Percentiles rank a stretch among this genome's conserved stretches.
These are phyloP conservation scores for Hippophae gyantsensis DNA, from an alignment of 306 rosid species.

Conservation along the genomic window DNA sequence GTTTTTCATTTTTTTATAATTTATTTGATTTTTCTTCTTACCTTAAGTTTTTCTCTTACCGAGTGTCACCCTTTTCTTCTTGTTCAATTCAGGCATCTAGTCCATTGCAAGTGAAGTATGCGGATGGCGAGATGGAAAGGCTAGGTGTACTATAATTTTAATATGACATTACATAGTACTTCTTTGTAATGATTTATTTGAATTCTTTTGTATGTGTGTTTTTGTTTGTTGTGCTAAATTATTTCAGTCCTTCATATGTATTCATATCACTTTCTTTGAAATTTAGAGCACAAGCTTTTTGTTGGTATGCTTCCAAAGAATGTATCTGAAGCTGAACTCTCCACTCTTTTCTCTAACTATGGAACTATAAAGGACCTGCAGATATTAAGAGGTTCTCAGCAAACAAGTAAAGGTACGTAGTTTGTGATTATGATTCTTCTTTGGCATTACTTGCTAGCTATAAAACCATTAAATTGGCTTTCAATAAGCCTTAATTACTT, in stretches of 20 bases:
- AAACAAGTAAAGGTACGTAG: slow-evolving; percentile 77
- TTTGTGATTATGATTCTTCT: slow-evolving; percentile 6
- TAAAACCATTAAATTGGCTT: no score
- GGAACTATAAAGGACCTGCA: slow-evolving; percentile 87
- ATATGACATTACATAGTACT: slow-evolving; percentile 18
- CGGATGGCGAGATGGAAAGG: slow-evolving; percentile 99
- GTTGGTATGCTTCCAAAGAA: slow-evolving; percentile 98
- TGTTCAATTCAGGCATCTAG: slow-evolving; percentile 82
- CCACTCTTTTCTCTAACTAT: slow-evolving; percentile 57
- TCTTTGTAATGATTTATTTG: slow-evolving; percentile 11
- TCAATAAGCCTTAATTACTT: no score
- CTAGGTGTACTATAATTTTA: slow-evolving; percentile 49
- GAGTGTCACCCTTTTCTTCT: slow-evolving; percentile 21
- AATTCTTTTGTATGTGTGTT: slow-evolving; percentile 12
- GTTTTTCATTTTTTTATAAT: no score
- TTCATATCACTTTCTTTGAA: slow-evolving; percentile 17
- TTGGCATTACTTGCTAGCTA: not conserved
- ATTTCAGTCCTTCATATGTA: slow-evolving; percentile 13
- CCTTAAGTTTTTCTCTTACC: slow-evolving; percentile 13
- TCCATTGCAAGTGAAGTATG: slow-evolving; percentile 99
- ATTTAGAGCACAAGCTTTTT: slow-evolving; percentile 88
- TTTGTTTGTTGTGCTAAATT: slow-evolving; percentile 11
- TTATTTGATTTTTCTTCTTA: no score
- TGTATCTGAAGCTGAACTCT: slow-evolving; percentile 73
- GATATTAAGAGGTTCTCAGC: slow-evolving; percentile 89